These are phyloP conservation scores for Aspergillus ruber DNA, from an alignment of 2,329 filamentous ascomycete genomes.

Conservation along the genomic window DNA sequence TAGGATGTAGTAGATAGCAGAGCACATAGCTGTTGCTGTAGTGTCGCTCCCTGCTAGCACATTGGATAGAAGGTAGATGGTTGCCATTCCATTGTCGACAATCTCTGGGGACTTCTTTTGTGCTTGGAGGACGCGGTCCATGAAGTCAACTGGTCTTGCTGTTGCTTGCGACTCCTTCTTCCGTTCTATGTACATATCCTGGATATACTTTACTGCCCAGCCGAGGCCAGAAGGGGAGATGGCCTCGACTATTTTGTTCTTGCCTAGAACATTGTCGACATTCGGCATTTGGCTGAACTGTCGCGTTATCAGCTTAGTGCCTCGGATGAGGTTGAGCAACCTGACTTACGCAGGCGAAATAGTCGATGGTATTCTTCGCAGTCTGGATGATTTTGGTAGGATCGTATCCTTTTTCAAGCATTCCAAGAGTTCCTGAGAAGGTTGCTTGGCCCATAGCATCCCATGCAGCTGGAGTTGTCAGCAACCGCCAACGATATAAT, in stretches of 20 bases:
- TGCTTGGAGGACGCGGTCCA: constrained; percentile 13
- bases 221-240: not conserved
- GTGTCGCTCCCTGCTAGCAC: constrained; percentile 29
- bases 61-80: constrained; percentile 18
- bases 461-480: constrained; percentile 9
- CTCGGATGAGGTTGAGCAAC: not conserved
- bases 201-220: not conserved
- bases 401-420: constrained; percentile 16
- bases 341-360: constrained; percentile 10
- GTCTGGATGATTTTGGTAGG: constrained; percentile 11
- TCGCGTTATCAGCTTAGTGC: not conserved
- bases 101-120: constrained; percentile 11
- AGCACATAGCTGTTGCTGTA: constrained; percentile 26
- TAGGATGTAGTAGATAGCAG: constrained; percentile 25
- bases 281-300: not conserved
- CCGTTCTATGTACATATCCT: not conserved
- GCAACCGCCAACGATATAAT: not conserved
- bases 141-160: constrained; percentile 8
- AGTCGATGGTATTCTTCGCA: constrained; percentile 13
- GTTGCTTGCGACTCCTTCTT: not conserved
- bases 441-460: constrained; percentile 15
- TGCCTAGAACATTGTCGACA: not conserved
- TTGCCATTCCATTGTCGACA: constrained; percentile 10
- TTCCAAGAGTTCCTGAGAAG: constrained; percentile 18
- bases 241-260: not conserved